Evolutionary conservation across 441 rosid species (phyloP), one percentile per base, ranked within the genome.

Genomic region (Adansonia rubrostipa): DNA sequence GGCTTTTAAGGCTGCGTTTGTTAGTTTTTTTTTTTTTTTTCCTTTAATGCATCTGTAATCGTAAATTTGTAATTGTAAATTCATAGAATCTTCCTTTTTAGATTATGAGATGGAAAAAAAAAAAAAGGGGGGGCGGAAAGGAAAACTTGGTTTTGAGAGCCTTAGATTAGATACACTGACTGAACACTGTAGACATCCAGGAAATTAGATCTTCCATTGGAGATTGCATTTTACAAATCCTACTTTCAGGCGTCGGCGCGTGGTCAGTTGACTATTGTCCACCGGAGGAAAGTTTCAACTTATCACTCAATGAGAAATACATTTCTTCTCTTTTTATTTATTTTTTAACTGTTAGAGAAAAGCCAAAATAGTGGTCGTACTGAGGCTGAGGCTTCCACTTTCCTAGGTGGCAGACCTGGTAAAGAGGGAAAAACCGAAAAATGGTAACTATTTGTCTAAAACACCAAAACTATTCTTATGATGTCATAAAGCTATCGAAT

Each of bases 201-300:
- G 45, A 24, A 45, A 58, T 56, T 77, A 67, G 74, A 68, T 70
- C 57, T 69, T 60, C 67, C 47, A 22, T n/a, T 24, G 22, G 4
- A 77, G 42, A 71, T 51, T 54, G 45, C 62, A 6, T 62, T 33
- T 65, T 28, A 20, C 51, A 64, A 57, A 57, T 68, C 75, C 28
- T 69, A 77, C 68, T 69, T 57, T 57, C 79, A 33, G 2, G 1
- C 58, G 44, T 45, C 5, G 7, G 74, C 79, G 79, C 79, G 79
- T 66, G 75, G 22, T 1, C 6, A 4, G 48, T 24, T 53, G 61
- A 33, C 36, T 28, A 48, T 20, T 60, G 65, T 10, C 15, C 3
- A 3, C 1, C 10, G 40, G 13, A 60, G 36, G 2, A 58, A 58
- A 58, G n/a, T 28, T 28, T 2, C 33, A 28, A 28, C 33, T 28